Base-by-base conservation (phyloP, 306 rosid genomes). In the Biancaea sappan region DNA sequence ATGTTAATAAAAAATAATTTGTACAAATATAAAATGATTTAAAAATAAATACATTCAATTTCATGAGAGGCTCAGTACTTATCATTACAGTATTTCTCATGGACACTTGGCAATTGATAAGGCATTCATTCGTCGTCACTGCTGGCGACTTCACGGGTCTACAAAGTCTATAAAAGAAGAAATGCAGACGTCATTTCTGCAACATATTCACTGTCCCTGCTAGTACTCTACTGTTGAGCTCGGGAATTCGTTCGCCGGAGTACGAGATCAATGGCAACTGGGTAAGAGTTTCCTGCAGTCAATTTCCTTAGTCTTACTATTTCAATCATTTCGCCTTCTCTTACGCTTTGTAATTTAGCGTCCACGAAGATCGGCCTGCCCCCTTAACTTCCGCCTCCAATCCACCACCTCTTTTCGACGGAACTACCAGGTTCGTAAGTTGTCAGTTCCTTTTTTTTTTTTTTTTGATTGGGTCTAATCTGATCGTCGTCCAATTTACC, bases 381-480 rank as follows among this genome's bases (percentile, higher is more conserved):
- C 15, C 85, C 0, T 50, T 93, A 74, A 84, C 85, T 61, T 83
- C 92, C 77, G 72, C 82, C 15, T 80, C 98, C 44, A 75, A 73
- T 8, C 96, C 78, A 40, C 98, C 96, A 38, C 80, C 96, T 66
- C 71, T 93, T 29, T 93, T 93, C 53, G 96, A 93, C 59, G 98
- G 97, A 79, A 89, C 98, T 34, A 87, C 91, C 64, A 89, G 98
- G 96, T 92, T 77, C 26, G 15, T n/a, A 28, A 28, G 4, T 9
- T 53, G 18, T 24, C 1, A 12, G 0, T 4, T 13, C 26, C 4
- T 24, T 43, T 0, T n/a, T n/a, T n/a, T n/a, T n/a, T n/a, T n/a
- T n/a, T n/a, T n/a, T n/a, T n/a, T n/a, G n/a, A n/a, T n/a, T 13
- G n/a, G n/a, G n/a, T 3, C 0, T 13, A 5, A 15, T 14, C 10